Percentiles rank a stretch among this genome's conserved stretches.
Conservation (phyloP, 257 asterid species). For the Nicotiana paniculata region DNA sequence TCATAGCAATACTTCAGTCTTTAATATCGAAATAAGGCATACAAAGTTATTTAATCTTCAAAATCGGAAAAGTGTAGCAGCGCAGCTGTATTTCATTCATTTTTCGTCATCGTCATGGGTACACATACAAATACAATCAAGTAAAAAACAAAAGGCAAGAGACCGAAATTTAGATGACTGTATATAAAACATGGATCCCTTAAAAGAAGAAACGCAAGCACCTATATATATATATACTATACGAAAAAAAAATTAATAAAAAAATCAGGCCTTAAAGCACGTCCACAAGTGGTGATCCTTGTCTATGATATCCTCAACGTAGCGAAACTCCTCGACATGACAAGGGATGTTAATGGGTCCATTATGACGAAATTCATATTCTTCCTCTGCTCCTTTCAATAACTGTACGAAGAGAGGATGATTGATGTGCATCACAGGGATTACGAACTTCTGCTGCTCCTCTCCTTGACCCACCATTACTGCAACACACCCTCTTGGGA, state of each 20-base stretch:
- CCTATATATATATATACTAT: neutral
- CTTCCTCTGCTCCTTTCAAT: slow-evolving; percentile 59
- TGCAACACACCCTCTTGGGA: slow-evolving; percentile 49
- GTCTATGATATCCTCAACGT: slow-evolving; percentile 37
- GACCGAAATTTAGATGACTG: neutral
- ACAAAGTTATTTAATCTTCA: neutral
- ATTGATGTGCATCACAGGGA: slow-evolving; percentile 52
- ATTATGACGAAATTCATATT: slow-evolving; percentile 50
- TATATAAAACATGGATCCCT: neutral
- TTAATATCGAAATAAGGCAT: neutral
- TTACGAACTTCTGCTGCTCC: slow-evolving; percentile 45
- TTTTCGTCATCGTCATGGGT: neutral
- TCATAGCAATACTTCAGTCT: no score
- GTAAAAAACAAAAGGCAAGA: neutral
- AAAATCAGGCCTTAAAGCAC: slow-evolving; percentile 43
- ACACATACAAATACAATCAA: neutral
- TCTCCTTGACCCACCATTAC: slow-evolving; percentile 52
- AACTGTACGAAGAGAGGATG: slow-evolving; percentile 53
- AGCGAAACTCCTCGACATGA: slow-evolving; percentile 47
- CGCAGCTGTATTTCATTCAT: neutral
- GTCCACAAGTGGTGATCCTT: slow-evolving; percentile 26
- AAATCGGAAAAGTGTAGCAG: neutral
- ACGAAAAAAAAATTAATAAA: neutral
- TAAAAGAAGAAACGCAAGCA: neutral
- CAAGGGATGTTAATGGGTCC: slow-evolving; percentile 63